Evolutionary conservation across 768 basidiomycete genomes (phyloP).

Genomic region (Lanmaoa pseudosensibilis): DNA sequence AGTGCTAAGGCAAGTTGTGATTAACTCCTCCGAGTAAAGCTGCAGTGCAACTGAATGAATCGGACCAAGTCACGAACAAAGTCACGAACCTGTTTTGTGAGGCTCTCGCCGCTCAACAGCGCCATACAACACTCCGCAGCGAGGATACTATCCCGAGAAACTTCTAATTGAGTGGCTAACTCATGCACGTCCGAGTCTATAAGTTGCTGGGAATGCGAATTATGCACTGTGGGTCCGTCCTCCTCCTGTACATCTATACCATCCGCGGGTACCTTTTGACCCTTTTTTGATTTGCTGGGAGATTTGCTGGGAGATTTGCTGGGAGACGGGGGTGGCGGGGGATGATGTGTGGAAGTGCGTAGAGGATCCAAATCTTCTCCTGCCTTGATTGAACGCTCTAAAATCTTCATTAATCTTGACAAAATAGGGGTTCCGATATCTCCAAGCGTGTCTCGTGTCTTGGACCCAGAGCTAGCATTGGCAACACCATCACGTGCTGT

Average conservation of each 20-base stretch:
- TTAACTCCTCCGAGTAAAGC: slow-evolving; percentile 94
- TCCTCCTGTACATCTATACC: slow-evolving; percentile 2
- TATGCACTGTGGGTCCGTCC: slow-evolving; percentile 1
- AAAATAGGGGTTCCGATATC: slow-evolving; percentile 67
- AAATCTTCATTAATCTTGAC: slow-evolving; percentile 66
- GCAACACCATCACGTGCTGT: slow-evolving; percentile 38
- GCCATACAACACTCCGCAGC: slow-evolving; percentile 85
- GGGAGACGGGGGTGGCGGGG: slow-evolving; percentile 37
- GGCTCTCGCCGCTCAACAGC: slow-evolving; percentile 71
- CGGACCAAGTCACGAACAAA: background rate
- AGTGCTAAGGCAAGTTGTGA: slow-evolving; percentile 70
- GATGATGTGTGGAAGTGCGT: slow-evolving; percentile 29
- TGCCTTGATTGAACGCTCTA: slow-evolving; percentile 76
- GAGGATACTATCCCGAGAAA: slow-evolving; percentile 69
- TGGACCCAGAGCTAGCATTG: slow-evolving; percentile 38
- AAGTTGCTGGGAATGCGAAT: slow-evolving; percentile 25
- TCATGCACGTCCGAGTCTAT: slow-evolving; percentile 52
- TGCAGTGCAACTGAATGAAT: slow-evolving; percentile 30
- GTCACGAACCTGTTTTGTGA: slow-evolving; percentile 78
- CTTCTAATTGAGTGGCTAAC: slow-evolving; percentile 52
- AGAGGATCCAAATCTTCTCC: slow-evolving; percentile 81
- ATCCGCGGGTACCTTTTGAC: slow-evolving; percentile 32
- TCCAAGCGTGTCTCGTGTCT: slow-evolving; percentile 55
- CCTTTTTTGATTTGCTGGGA: slow-evolving; percentile 49
- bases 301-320: slow-evolving; percentile 40